Conservation (phyloP, 352 stramenopile genomes). For the Pilasporangium apinafurcum region DNA sequence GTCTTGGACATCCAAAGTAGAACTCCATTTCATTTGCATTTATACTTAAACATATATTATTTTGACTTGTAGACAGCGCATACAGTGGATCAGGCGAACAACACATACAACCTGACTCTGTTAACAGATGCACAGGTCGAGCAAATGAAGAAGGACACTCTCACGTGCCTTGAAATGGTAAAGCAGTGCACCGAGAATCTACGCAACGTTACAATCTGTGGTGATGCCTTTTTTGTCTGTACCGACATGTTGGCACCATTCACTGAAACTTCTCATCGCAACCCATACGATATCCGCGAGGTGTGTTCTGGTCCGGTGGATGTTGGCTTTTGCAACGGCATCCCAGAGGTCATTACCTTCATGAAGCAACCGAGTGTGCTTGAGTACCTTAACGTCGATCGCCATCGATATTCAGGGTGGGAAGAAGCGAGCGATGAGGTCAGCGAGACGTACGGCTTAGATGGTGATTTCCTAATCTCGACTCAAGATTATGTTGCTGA, state of each 20-base stretch:
- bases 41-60: slow-evolving; percentile 9
- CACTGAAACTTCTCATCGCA: slow-evolving; percentile 8
- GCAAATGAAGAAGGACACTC: slow-evolving; percentile 11
- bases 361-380: slow-evolving; percentile 5
- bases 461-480: slow-evolving; percentile 85
- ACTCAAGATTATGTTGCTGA: slow-evolving; percentile 69
- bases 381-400: slow-evolving; percentile 12
- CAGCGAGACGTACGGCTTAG: slow-evolving; percentile 59
- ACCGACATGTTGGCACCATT: background rate
- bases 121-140: slow-evolving; percentile 6
- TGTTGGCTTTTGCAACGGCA: background rate
- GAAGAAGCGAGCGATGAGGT: slow-evolving; percentile 83
- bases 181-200: background rate
- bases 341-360: background rate
- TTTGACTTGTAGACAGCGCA: too few relatives aligned
- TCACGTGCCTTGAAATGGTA: slow-evolving; percentile 6
- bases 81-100: slow-evolving; percentile 24
- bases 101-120: slow-evolving; percentile 30
- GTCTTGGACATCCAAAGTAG: too few relatives aligned
- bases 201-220: background rate
- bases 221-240: too few relatives aligned
- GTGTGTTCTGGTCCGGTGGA: background rate
- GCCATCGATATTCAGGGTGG: slow-evolving; percentile 32
- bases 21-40: too few relatives aligned
- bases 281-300: slow-evolving; percentile 32